These are phyloP conservation scores for Penicillium sp. DNA, from an alignment of 2,329 filamentous ascomycete species.

Conservation along the genomic window DNA sequence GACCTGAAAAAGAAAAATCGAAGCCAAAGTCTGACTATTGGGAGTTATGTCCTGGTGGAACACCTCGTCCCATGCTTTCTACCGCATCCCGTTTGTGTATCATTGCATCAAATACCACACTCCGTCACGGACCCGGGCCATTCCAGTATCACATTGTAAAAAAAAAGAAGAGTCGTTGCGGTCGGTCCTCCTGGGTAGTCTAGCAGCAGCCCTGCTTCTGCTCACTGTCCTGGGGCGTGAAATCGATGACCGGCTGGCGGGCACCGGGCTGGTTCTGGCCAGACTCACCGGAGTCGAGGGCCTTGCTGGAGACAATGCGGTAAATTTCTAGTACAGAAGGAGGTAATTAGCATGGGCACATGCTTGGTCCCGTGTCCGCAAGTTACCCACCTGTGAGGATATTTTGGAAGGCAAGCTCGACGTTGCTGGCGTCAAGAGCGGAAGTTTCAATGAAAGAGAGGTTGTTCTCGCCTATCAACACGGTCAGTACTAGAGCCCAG, in stretches of 20 bases:
- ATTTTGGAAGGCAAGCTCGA: conserved; percentile 98
- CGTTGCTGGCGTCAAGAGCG: conserved; percentile 96
- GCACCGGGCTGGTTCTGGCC: conserved; percentile 75
- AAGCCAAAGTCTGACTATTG: conserved; percentile 23
- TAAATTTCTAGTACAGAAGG: conserved; percentile 74
- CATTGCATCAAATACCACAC: conserved; percentile 36
- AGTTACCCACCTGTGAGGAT: conserved; percentile 84
- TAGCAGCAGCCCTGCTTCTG: conserved; percentile 59
- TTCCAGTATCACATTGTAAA: conserved; percentile 41
- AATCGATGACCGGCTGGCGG: conserved; percentile 74
- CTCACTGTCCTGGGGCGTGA: conserved; percentile 77
- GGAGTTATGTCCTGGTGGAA: conserved; percentile 20
- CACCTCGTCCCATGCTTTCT: conserved; percentile 26
- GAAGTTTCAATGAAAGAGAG: conserved; percentile 99
- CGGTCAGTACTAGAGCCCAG: conserved; percentile 19
- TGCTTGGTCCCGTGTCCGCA: not conserved
- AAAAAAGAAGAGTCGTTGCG: conserved; percentile 39
- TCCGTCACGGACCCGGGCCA: conserved; percentile 37
- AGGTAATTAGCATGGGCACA: not conserved
- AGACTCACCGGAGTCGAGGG: conserved; percentile 83
- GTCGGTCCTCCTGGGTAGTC: conserved; percentile 24
- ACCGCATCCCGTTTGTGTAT: conserved; percentile 35
- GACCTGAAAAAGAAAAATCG: conserved; percentile 15
- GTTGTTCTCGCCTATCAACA: conserved; percentile 80
- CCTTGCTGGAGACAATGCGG: conserved; percentile 97